Conservation (phyloP, 768 basidiomycete genomes). For the Tephrocybe sp. region DNA sequence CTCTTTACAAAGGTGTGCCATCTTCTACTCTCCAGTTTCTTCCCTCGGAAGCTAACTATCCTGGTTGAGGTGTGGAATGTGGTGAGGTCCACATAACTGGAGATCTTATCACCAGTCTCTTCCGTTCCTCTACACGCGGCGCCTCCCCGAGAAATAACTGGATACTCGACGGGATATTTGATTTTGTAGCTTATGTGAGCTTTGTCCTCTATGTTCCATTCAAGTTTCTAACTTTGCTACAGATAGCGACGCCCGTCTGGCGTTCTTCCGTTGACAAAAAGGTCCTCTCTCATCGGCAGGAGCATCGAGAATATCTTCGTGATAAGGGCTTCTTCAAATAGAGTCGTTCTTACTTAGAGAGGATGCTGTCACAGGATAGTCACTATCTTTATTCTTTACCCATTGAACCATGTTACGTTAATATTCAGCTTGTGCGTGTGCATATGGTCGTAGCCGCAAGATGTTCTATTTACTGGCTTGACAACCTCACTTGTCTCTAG, state of each 20-base stretch:
- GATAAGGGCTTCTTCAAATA: conserved; percentile 40
- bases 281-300: conserved; percentile 40
- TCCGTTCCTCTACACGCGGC: conserved; percentile 67
- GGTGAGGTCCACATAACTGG: conserved; percentile 75
- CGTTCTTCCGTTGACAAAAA: conserved; percentile 45
- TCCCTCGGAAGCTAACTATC: neutral
- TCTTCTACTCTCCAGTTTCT: neutral
- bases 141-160: conserved; percentile 56
- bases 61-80: conserved; percentile 54
- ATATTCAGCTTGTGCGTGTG: too few relatives aligned
- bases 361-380: too few relatives aligned
- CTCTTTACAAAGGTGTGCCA: conserved; percentile 53
- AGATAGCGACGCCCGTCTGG: conserved; percentile 56
- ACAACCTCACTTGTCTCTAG: too few relatives aligned
- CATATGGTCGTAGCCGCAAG: too few relatives aligned
- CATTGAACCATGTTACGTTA: too few relatives aligned
- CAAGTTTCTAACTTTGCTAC: conserved; percentile 3
- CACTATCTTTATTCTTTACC: too few relatives aligned
- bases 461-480: too few relatives aligned
- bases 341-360: too few relatives aligned
- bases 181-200: conserved; percentile 45
- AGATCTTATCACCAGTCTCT: conserved; percentile 64
- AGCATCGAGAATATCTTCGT: conserved; percentile 44
- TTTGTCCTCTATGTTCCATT: conserved; percentile 4
- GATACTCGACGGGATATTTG: conserved; percentile 52